A percentile compares a stretch with the other conserved stretches of the same genome.
These are phyloP conservation scores for Lagerstroemia speciosa DNA, from an alignment of 345 rosid genomes.

Conservation along the genomic window DNA sequence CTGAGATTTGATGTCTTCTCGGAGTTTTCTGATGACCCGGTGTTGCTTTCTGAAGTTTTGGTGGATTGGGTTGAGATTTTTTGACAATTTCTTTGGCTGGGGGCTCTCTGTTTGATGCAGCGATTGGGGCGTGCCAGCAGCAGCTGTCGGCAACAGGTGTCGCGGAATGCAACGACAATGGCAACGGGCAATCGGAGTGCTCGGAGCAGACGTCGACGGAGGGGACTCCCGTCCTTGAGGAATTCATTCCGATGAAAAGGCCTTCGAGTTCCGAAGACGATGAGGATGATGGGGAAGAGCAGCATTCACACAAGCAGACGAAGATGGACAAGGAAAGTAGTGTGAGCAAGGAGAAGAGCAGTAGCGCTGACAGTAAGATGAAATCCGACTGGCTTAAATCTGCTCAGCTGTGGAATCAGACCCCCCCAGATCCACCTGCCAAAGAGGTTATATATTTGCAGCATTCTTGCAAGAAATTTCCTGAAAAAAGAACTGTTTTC, in stretches of 20 bases:
- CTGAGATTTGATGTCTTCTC: not conserved
- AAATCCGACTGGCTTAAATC: conserved; percentile 98
- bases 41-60: not conserved
- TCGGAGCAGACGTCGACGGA: conserved; percentile 81
- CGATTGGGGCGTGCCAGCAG: conserved; percentile 67
- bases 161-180: conserved; percentile 13
- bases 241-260: conserved; percentile 71
- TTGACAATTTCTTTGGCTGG: not conserved
- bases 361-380: conserved; percentile 28
- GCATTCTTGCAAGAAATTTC: no score
- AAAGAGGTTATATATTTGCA: conserved; percentile 27
- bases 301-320: conserved; percentile 25
- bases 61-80: not conserved
- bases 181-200: conserved; percentile 57
- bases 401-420: conserved; percentile 84
- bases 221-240: conserved; percentile 54
- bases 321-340: conserved; percentile 18
- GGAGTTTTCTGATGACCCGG: not conserved
- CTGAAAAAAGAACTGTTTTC: not conserved
- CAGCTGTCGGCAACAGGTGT: conserved; percentile 23
- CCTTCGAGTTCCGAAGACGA: conserved; percentile 12
- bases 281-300: conserved; percentile 24
- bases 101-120: conserved; percentile 40
- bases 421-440: conserved; percentile 45
- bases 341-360: conserved; percentile 9